These are phyloP conservation scores for Ogataea angusta DNA, from an alignment of 805 yeast genomes.

Conservation along the genomic window DNA sequence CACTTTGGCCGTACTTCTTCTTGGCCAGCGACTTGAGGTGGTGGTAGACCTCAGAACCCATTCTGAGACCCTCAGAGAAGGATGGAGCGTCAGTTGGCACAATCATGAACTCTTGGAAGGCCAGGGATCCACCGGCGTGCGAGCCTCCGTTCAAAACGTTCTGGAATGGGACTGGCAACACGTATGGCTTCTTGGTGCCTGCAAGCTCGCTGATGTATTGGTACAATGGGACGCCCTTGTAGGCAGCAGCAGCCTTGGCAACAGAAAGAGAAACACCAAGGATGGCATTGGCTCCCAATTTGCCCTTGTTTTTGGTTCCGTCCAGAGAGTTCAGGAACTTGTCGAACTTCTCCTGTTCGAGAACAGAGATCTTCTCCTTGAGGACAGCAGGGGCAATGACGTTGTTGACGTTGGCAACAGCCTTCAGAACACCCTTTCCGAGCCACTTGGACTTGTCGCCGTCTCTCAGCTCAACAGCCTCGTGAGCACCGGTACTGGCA, in stretches of 20 bases:
- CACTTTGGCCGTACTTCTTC: conserved; percentile 95
- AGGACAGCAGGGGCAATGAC: conserved; percentile 92
- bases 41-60: conserved; percentile 98
- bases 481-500: conserved; percentile 98
- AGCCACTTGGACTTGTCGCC: conserved; percentile 96
- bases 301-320: conserved; percentile 96
- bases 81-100: conserved; percentile 89
- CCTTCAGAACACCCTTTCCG: conserved; percentile 98
- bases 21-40: conserved; percentile 87
- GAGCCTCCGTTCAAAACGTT: conserved; percentile 99
- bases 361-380: conserved; percentile 76
- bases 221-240: conserved; percentile 90
- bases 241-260: conserved; percentile 98
- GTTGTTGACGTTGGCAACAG: conserved; percentile 93
- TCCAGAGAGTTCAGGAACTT: conserved; percentile 82
- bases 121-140: conserved; percentile 99
- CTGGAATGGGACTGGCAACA: conserved; percentile 98
- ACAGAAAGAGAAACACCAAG: conserved; percentile 97
- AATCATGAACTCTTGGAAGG: conserved; percentile 99
- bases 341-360: conserved; percentile 83
- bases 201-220: conserved; percentile 82
- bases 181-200: conserved; percentile 76
- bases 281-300: conserved; percentile 98
- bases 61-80: conserved; percentile 94
- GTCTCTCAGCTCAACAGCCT: conserved; percentile 98